phyloP scores from a whole-genome alignment of 805 yeast genomes.

The Torulaspora delbrueckii region DNA sequence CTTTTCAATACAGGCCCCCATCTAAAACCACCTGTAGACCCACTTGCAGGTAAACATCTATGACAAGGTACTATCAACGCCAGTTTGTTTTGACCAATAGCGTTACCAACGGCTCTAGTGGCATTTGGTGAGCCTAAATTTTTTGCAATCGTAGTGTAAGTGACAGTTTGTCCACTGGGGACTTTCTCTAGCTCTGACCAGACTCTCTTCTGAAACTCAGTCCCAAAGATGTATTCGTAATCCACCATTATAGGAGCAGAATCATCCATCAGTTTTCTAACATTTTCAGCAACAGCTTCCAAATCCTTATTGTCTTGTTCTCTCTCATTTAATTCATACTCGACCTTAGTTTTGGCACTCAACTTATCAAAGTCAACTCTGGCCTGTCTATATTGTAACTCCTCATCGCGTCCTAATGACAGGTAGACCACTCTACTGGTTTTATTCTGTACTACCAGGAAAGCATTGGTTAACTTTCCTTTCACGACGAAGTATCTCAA shows the following conservation, averaged over 20 bases:
- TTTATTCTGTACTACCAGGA: slow-evolving; percentile 13
- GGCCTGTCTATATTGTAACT: slow-evolving; percentile 10
- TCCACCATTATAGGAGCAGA: slow-evolving; percentile 7
- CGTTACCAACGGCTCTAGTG: slow-evolving; percentile 40
- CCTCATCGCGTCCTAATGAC: slow-evolving; percentile 17
- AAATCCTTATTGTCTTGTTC: not conserved
- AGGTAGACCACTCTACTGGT: slow-evolving; percentile 18
- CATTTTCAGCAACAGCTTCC: not conserved
- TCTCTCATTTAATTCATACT: slow-evolving; percentile 1
- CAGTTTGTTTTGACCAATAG: slow-evolving; percentile 39
- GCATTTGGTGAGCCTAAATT: slow-evolving; percentile 31
- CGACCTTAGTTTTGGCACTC: slow-evolving; percentile 18
- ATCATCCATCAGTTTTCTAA: slow-evolving; percentile 4
- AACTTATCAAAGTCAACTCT: slow-evolving; percentile 11
- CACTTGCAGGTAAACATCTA: slow-evolving; percentile 35
- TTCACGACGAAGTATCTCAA: slow-evolving; percentile 17
- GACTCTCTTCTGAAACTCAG: slow-evolving; percentile 37
- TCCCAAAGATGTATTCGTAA: slow-evolving; percentile 37
- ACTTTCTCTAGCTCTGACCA: slow-evolving; percentile 37
- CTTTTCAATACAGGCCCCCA: slow-evolving; percentile 38
- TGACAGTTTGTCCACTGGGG: slow-evolving; percentile 29
- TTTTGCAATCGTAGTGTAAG: slow-evolving; percentile 36
- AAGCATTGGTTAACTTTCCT: slow-evolving; percentile 11
- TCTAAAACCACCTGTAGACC: slow-evolving; percentile 37
- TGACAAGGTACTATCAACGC: slow-evolving; percentile 44